Conservation (phyloP, 495 filamentous ascomycete species). For the Podospora tetraspora region DNA sequence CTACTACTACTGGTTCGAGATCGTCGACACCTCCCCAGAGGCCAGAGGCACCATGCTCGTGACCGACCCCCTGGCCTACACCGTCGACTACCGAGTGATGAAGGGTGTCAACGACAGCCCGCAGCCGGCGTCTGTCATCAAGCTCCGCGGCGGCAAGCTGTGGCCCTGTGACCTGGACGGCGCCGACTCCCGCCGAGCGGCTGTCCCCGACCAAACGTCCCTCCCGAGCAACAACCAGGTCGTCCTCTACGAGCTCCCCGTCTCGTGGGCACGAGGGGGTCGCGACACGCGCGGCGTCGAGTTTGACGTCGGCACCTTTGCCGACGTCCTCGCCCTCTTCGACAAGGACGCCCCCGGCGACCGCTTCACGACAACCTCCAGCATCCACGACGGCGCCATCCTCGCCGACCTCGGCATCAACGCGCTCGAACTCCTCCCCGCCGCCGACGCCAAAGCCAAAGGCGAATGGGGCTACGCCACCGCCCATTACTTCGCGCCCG, state of each 20-base stretch:
- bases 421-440: constrained; percentile 29
- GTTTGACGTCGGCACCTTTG: constrained; percentile 30
- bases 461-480: constrained; percentile 30
- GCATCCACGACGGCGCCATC: constrained; percentile 21
- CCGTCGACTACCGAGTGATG: constrained; percentile 22
- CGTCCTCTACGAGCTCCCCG: constrained; percentile 31
- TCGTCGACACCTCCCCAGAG: constrained; percentile 17
- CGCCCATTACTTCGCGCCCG: constrained; percentile 29
- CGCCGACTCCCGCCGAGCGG: constrained; percentile 12
- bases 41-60: constrained; percentile 10
- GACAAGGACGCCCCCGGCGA: constrained; percentile 15
- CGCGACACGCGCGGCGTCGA: constrained; percentile 10
- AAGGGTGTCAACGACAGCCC: background rate
- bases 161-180: constrained; percentile 29
- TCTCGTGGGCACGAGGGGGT: constrained; percentile 25
- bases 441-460: constrained; percentile 26
- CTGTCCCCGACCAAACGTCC: constrained; percentile 12
- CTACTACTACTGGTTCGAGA: constrained; percentile 31
- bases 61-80: constrained; percentile 29
- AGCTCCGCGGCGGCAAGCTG: constrained; percentile 23
- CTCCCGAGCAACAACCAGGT: constrained; percentile 32
- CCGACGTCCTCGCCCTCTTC: constrained; percentile 31
- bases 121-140: constrained; percentile 28
- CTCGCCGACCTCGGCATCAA: constrained; percentile 28
- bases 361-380: constrained; percentile 16